A percentile compares a stretch with the other conserved stretches of the same genome.
Evolutionary conservation across 345 rosid genomes (phyloP).

Genomic region (Camelina sativa): DNA sequence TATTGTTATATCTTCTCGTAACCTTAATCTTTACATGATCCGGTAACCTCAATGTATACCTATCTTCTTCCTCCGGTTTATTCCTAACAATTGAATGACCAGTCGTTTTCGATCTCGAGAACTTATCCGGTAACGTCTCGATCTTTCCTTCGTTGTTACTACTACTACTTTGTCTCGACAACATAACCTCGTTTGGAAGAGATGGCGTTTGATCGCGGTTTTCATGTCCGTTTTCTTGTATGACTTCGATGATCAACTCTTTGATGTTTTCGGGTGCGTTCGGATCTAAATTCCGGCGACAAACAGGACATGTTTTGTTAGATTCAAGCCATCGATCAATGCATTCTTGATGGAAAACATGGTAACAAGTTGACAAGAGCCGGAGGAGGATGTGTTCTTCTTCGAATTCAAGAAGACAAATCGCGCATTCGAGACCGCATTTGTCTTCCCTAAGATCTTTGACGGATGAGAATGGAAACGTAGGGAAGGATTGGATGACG

Average conservation of each 20-base stretch:
- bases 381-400: slow-evolving; percentile 63
- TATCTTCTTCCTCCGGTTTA: slow-evolving; percentile 51
- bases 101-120: slow-evolving; percentile 70
- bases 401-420: slow-evolving; percentile 74
- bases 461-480: slow-evolving; percentile 61
- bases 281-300: slow-evolving; percentile 69
- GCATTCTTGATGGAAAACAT: slow-evolving; percentile 85
- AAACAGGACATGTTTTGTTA: slow-evolving; percentile 85
- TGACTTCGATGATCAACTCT: slow-evolving; percentile 52
- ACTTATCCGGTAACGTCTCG: slow-evolving; percentile 41
- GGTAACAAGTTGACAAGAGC: slow-evolving; percentile 71
- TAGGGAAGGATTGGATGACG: slow-evolving; percentile 59
- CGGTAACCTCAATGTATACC: slow-evolving; percentile 59
- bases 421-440: slow-evolving; percentile 75
- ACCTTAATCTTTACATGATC: slow-evolving; percentile 59
- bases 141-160: slow-evolving; percentile 18
- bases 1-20: slow-evolving; percentile 45
- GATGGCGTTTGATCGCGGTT: slow-evolving; percentile 16
- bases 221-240: slow-evolving; percentile 44
- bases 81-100: slow-evolving; percentile 67
- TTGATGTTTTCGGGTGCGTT: slow-evolving; percentile 39
- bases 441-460: slow-evolving; percentile 60
- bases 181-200: slow-evolving; percentile 11
- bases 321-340: slow-evolving; percentile 80
- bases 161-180: slow-evolving; percentile 33